Percentiles rank a stretch among this genome's conserved stretches.
Evolutionary conservation across 805 yeast species (phyloP).

Genomic region (Wickerhamiella azyma): DNA sequence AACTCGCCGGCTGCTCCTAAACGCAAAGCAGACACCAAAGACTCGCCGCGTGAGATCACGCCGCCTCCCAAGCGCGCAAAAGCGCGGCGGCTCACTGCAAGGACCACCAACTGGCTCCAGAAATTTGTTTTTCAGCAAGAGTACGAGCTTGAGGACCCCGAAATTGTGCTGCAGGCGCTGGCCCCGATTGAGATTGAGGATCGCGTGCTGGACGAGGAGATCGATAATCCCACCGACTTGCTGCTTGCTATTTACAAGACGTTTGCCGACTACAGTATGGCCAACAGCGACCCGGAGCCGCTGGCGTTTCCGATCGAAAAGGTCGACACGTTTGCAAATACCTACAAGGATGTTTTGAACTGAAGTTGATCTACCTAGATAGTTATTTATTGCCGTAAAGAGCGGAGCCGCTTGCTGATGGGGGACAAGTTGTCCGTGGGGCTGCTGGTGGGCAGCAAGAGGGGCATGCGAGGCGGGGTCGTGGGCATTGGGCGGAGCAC

Average conservation of each 20-base stretch:
- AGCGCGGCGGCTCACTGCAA: background rate
- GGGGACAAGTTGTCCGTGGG: background rate
- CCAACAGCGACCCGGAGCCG: constrained; percentile 1
- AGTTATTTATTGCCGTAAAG: background rate
- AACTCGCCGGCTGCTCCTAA: background rate
- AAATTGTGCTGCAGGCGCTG: constrained; percentile 2
- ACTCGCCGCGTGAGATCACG: constrained; percentile 6
- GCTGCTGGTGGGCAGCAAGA: background rate
- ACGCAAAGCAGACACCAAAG: background rate
- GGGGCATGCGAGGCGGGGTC: background rate
- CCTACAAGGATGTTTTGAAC: background rate
- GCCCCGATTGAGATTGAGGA: constrained; percentile 10
- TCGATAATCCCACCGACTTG: constrained; percentile 7
- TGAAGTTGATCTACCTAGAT: background rate
- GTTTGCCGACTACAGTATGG: constrained; percentile 5
- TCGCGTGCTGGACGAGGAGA: constrained; percentile 9
- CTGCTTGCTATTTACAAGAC: constrained; percentile 3
- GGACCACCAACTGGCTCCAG: constrained; percentile 4
- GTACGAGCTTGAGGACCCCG: constrained; percentile 8
- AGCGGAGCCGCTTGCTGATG: background rate
- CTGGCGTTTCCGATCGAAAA: background rate
- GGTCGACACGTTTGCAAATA: background rate
- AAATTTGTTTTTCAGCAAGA: constrained; percentile 6
- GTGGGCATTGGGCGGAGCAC: background rate
- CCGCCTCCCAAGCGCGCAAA: constrained; percentile 1